A percentile compares a stretch with the other conserved stretches of the same genome.
Evolutionary conservation across 164 flowering plant genomes (phyloP).

Genomic region (Vitis cinerea): DNA sequence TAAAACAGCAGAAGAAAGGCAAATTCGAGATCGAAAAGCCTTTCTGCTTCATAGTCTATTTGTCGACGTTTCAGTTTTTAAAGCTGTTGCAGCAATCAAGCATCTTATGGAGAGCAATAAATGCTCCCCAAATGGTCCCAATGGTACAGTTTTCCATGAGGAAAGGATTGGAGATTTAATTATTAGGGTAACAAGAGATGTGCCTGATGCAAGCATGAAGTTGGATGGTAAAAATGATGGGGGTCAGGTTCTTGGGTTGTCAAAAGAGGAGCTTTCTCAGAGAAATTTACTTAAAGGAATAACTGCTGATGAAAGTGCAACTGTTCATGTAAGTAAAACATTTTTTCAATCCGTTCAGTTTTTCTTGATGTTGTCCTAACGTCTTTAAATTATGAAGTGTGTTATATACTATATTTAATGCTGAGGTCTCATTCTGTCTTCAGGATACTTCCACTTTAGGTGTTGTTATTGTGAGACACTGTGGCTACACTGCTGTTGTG

Average conservation of each 20-base stretch:
- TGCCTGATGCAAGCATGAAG: slow-evolving; percentile 69
- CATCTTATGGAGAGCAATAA: slow-evolving; percentile 34
- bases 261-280: slow-evolving; percentile 56
- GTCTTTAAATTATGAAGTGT: not conserved
- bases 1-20: slow-evolving; percentile 88
- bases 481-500: slow-evolving; percentile 79
- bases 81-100: slow-evolving; percentile 65
- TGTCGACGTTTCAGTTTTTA: slow-evolving; percentile 85
- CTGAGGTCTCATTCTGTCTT: slow-evolving; percentile 16
- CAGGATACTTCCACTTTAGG: slow-evolving; percentile 92
- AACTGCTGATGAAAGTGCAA: slow-evolving; percentile 94
- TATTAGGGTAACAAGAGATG: slow-evolving; percentile 64
- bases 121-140: slow-evolving; percentile 19
- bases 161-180: slow-evolving; percentile 72
- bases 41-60: slow-evolving; percentile 87
- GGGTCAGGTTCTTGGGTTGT: slow-evolving; percentile 52
- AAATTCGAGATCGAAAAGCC: slow-evolving; percentile 83
- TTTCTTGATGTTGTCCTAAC: not conserved
- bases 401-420: not conserved
- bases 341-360: slow-evolving; percentile 7
- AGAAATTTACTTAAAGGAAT: slow-evolving; percentile 91
- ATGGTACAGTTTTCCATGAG: slow-evolving; percentile 34
- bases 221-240: slow-evolving; percentile 80
- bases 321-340: slow-evolving; percentile 69
- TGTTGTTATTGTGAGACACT: slow-evolving; percentile 78